Conservation (phyloP, 805 yeast genomes). For the Candida sithepensis region DNA sequence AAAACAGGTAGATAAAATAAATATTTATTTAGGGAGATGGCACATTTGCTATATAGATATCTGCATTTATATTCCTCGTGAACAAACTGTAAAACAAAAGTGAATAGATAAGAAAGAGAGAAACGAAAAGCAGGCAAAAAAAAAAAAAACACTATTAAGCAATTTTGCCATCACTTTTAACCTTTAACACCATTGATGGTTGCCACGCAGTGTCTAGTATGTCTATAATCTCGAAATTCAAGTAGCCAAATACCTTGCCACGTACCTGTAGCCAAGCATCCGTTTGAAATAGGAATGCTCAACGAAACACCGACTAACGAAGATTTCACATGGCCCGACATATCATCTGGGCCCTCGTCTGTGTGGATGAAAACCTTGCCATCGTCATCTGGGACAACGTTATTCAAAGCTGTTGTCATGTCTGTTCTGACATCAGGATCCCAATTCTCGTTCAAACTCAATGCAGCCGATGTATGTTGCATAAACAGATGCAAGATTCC, state of each 20-base stretch:
- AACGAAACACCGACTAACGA: constrained; percentile 59
- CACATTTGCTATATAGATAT: too few species aligned
- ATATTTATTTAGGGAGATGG: too few species aligned
- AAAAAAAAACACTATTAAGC: background rate
- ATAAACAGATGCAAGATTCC: constrained; percentile 66
- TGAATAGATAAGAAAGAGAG: too few species aligned
- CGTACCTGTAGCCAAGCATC: constrained; percentile 67
- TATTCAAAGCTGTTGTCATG: constrained; percentile 59
- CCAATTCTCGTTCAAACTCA: constrained; percentile 74
- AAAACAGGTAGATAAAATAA: too few species aligned
- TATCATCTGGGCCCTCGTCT: constrained; percentile 81
- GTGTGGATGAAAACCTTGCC: constrained; percentile 50
- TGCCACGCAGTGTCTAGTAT: constrained; percentile 64
- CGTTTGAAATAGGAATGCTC: constrained; percentile 66
- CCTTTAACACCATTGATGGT: constrained; percentile 62
- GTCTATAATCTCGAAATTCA: constrained; percentile 66
- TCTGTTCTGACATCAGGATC: constrained; percentile 76
- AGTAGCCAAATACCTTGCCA: constrained; percentile 83
- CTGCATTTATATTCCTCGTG: too few species aligned
- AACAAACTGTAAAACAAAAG: too few species aligned
- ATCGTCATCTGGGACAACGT: constrained; percentile 65
- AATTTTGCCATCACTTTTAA: constrained; percentile 7
- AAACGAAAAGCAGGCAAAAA: background rate
- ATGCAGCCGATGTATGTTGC: constrained; percentile 77
- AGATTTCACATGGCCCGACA: constrained; percentile 78